Conservation (phyloP, 2,329 filamentous ascomycete genomes). For the Ophiobolus disseminans region DNA sequence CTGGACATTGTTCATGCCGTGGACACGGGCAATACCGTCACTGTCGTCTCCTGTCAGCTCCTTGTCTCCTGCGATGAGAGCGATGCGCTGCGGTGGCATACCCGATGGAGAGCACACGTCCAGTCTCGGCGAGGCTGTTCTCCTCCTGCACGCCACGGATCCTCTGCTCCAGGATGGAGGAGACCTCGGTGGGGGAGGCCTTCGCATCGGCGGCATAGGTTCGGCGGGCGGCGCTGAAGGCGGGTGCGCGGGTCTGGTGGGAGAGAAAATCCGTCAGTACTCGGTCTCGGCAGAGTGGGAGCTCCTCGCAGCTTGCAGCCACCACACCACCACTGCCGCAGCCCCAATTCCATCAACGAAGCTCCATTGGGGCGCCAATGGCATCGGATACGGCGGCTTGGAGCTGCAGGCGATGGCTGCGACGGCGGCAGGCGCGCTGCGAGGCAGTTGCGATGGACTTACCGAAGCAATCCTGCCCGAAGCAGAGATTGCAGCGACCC, state of each 20-base stretch:
- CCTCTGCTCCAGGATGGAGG: conserved; percentile 98
- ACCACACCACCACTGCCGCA: conserved; percentile 26
- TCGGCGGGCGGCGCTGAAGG: conserved; percentile 77
- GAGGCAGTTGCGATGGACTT: conserved; percentile 67
- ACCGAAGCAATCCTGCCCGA: conserved; percentile 91
- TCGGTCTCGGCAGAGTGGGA: conserved; percentile 45
- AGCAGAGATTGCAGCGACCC: conserved; percentile 91
- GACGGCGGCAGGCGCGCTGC: conserved; percentile 51
- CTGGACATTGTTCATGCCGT: conserved; percentile 99
- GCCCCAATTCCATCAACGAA: conserved; percentile 35
- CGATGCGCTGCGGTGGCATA: conserved; percentile 65
- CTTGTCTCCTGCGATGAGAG: conserved; percentile 29
- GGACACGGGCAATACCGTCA: conserved; percentile 99
- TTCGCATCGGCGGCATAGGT: conserved; percentile 93
- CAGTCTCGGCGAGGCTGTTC: conserved; percentile 94
- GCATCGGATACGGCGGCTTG: conserved; percentile 40
- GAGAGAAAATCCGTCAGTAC: conserved; percentile 58
- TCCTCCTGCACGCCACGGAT: conserved; percentile 99
- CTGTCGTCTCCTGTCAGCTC: conserved; percentile 60
- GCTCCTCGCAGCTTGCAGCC: conserved; percentile 35
- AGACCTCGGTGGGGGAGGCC: conserved; percentile 96
- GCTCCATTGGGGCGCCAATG: conserved; percentile 49
- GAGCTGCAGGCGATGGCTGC: conserved; percentile 42
- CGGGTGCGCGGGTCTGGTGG: conserved; percentile 82
- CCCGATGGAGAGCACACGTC: conserved; percentile 98